Base-by-base conservation (phyloP, 257 asterid genomes). In the Gentiana dahurica region DNA sequence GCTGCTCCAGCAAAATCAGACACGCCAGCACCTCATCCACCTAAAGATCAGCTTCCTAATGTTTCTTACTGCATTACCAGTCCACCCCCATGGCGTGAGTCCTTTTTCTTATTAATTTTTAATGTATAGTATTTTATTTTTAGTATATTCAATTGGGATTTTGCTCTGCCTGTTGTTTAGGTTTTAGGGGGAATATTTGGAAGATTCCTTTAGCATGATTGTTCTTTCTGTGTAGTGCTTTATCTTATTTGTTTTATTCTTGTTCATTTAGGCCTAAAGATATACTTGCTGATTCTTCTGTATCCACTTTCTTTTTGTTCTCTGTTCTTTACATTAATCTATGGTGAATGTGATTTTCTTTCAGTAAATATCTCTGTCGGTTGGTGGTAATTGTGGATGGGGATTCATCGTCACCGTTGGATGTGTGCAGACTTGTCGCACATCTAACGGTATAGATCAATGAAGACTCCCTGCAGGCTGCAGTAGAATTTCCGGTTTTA, bases 31-130 rank as follows among this genome's bases (percentile, higher is more conserved):
- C 65, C 94, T 12, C 95, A 89, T 33, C 86, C 73, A 44, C 92
- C 91, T 12, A 85, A 89, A 61, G 96, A 87, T 67, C 95, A 87
- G 75, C 95, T 87, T 73, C 88, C 90, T 24, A 68, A 70, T 75
- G 95, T 87, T 75, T 77, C 86, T 50, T 87, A 75, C 82, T 87
- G 96, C 96, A 87, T 87, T 61, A 80, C 90, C 15, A 87, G 96
- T 69, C 93, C 93, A 66, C 96, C 95, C 68, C 95, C 95, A 54
- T 87, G 96, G 96, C 95, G 96, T 87, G 50, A 82, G 93, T 84
- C 32, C 59, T 57, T 59, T 12, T 15, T 41, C 32, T 32, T 36
- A 47, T 57, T 65, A 51, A 53, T 58, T 39, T 50, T 64, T 51
- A 49, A 50, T 24, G 12, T 60, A 56, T 43, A 34, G 71, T 62